Conservation (phyloP, 2,329 filamentous ascomycete species). For the Lithohypha guttulata region DNA sequence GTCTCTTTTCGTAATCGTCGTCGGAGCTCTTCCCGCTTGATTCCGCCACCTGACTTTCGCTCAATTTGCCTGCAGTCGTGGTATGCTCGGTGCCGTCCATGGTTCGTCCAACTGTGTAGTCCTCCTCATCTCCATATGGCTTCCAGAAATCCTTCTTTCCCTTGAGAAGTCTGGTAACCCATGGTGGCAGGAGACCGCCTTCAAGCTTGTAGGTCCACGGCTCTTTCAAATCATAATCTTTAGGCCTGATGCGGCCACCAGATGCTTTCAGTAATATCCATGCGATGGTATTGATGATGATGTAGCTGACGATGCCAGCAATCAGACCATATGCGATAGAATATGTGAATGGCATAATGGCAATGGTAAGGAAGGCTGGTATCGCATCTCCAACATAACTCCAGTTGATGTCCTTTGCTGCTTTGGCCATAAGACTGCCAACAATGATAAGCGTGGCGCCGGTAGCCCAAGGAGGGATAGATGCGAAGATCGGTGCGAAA, state of each 20-base stretch:
- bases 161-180: constrained; percentile 51
- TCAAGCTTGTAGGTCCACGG: constrained; percentile 68
- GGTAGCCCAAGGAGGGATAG: constrained; percentile 80
- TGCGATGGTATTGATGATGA: constrained; percentile 60
- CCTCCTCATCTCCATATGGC: constrained; percentile 25
- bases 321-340: constrained; percentile 81
- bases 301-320: constrained; percentile 66
- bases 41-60: constrained; percentile 5
- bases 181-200: constrained; percentile 64
- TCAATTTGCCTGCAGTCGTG: constrained; percentile 3
- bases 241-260: constrained; percentile 59
- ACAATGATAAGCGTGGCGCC: constrained; percentile 81
- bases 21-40: constrained; percentile 1
- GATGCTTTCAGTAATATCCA: constrained; percentile 58
- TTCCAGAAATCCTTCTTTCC: constrained; percentile 70
- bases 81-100: not conserved
- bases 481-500: constrained; percentile 83
- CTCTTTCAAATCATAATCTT: constrained; percentile 66
- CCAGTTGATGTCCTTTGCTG: constrained; percentile 77
- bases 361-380: constrained; percentile 73
- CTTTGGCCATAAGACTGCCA: constrained; percentile 65
- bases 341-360: constrained; percentile 83
- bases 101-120: constrained; percentile 6
- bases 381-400: constrained; percentile 71
- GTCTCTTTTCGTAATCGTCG: constrained; percentile 5